These are phyloP conservation scores for Hanseniaspora nectarophila DNA, from an alignment of 805 yeast genomes.

Conservation along the genomic window DNA sequence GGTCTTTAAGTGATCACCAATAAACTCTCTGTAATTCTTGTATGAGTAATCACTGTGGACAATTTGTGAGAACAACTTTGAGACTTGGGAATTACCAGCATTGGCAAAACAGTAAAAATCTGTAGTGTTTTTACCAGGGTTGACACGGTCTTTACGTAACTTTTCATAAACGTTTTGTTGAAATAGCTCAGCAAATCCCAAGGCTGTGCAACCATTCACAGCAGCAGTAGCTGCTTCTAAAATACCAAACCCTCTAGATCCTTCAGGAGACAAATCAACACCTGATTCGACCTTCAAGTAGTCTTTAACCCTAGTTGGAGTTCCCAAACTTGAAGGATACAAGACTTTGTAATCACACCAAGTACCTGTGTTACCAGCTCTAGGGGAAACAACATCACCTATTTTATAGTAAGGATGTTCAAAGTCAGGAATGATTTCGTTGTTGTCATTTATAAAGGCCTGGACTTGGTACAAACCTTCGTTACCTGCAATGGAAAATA, in stretches of 20 bases:
- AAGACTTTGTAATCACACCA: conserved; percentile 70
- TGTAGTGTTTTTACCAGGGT: conserved; percentile 20
- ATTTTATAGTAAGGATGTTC: conserved; percentile 30
- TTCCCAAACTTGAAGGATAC: not conserved
- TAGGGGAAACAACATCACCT: conserved; percentile 87
- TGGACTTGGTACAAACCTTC: conserved; percentile 80
- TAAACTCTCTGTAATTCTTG: conserved; percentile 30
- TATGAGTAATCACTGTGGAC: conserved; percentile 39
- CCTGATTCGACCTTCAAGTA: conserved; percentile 25
- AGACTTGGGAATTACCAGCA: conserved; percentile 94
- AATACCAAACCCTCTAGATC: conserved; percentile 41
- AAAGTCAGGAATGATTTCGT: conserved; percentile 44
- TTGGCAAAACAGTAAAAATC: conserved; percentile 86
- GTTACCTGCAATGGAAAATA: conserved; percentile 81
- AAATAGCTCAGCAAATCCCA: conserved; percentile 58
- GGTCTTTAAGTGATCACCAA: conserved; percentile 46
- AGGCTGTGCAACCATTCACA: conserved; percentile 90
- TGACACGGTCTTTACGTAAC: conserved; percentile 21
- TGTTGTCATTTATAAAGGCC: not conserved
- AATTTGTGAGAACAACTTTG: conserved; percentile 80
- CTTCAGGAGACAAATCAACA: conserved; percentile 42
- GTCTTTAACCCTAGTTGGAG: not conserved
- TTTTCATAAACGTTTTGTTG: conserved; percentile 26
- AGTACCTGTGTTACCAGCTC: conserved; percentile 71
- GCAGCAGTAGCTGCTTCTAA: conserved; percentile 75